These are phyloP conservation scores for Coemansia sp. DNA, from an alignment of 192 early-diverging fungal genomes.

Conservation along the genomic window DNA sequence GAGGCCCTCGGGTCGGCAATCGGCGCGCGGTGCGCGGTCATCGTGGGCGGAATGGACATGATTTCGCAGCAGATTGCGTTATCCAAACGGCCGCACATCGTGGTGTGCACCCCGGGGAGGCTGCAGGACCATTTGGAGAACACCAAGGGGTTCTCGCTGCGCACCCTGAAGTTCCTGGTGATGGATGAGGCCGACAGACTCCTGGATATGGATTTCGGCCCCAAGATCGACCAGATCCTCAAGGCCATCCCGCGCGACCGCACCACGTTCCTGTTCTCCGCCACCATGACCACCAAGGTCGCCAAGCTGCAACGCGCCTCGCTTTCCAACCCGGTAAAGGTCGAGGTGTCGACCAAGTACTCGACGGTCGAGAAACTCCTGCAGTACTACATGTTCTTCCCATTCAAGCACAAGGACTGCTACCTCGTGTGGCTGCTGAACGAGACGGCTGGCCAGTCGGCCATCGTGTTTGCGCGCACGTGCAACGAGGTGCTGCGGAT, in stretches of 20 bases:
- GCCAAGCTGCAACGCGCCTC: slow-evolving; percentile 93
- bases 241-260: slow-evolving; percentile 90
- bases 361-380: slow-evolving; percentile 90
- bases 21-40: slow-evolving; percentile 87
- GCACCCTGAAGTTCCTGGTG: slow-evolving; percentile 88
- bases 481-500: slow-evolving; percentile 85
- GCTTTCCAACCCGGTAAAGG: slow-evolving; percentile 87
- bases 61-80: slow-evolving; percentile 93
- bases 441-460: slow-evolving; percentile 86
- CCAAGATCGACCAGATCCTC: slow-evolving; percentile 94
- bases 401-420: slow-evolving; percentile 92
- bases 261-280: slow-evolving; percentile 92
- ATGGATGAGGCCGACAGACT: slow-evolving; percentile 94
- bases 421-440: slow-evolving; percentile 93
- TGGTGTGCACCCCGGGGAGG: slow-evolving; percentile 95
- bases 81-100: slow-evolving; percentile 91
- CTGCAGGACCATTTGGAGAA: slow-evolving; percentile 96
- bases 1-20: slow-evolving; percentile 88
- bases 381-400: slow-evolving; percentile 97
- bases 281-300: slow-evolving; percentile 98
- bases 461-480: slow-evolving; percentile 92
- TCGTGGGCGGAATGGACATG: slow-evolving; percentile 98
- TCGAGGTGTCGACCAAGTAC: slow-evolving; percentile 96
- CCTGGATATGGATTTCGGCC: slow-evolving; percentile 93
- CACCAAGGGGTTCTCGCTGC: slow-evolving; percentile 95